A percentile compares a stretch with the other conserved stretches of the same genome.
Evolutionary conservation across 306 rosid genomes (phyloP).

Genomic region (Lagenaria siceraria): DNA sequence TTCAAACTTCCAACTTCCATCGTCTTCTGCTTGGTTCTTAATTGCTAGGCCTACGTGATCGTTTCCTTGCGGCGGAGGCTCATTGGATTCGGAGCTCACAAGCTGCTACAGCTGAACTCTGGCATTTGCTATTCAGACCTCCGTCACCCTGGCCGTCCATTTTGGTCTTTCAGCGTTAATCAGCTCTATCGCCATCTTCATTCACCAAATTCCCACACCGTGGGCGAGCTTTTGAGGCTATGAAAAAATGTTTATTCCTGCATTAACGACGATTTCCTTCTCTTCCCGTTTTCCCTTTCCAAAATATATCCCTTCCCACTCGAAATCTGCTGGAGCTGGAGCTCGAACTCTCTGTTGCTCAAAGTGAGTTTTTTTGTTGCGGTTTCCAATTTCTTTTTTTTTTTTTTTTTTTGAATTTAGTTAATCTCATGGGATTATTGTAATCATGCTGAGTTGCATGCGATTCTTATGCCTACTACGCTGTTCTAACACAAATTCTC

Average conservation of each 20-base stretch:
- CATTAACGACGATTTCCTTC: conserved; percentile 17
- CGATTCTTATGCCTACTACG: background rate
- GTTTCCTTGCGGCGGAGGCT: background rate
- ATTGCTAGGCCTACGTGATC: background rate
- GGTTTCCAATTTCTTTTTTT: background rate
- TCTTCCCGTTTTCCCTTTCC: conserved; percentile 16
- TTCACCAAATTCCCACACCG: background rate
- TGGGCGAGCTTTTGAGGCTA: background rate
- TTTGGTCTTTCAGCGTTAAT: background rate
- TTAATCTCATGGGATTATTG: background rate
- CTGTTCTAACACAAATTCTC: background rate
- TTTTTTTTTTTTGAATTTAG: background rate
- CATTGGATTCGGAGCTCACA: background rate
- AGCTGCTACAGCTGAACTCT: background rate
- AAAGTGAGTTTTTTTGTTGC: conserved; percentile 22
- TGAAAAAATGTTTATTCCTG: conserved; percentile 14
- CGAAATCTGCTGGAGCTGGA: conserved; percentile 10
- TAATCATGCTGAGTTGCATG: background rate
- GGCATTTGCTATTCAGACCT: background rate
- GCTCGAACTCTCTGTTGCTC: conserved; percentile 25
- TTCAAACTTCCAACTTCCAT: background rate
- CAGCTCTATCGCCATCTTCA: background rate
- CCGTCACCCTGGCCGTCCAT: background rate
- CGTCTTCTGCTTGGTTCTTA: background rate
- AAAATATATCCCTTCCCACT: background rate